A percentile compares a stretch with the other conserved stretches of the same genome.
phyloP scores from a whole-genome alignment of 2,329 filamentous ascomycete genomes.

The Pseudogymnoascus sp. region DNA sequence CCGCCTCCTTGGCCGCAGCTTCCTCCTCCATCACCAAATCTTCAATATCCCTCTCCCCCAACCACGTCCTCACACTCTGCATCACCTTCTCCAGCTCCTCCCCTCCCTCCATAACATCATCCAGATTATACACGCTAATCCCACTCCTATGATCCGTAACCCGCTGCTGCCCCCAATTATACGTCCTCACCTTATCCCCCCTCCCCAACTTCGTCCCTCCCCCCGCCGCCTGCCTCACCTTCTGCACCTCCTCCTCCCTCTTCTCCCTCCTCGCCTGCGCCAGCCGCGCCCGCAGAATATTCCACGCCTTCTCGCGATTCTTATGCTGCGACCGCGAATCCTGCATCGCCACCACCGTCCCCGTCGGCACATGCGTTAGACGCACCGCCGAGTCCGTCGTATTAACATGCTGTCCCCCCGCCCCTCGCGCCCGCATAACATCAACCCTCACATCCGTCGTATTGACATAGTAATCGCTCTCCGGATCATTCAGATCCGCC shows the following conservation, averaged over 20 bases:
- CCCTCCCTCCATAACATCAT: conserved; percentile 57
- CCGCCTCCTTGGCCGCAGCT: conserved; percentile 18
- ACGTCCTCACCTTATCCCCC: conserved; percentile 81
- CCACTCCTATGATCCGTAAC: conserved; percentile 67
- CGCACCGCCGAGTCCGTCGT: conserved; percentile 95
- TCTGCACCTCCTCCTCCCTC: conserved; percentile 70
- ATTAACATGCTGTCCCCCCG: conserved; percentile 96
- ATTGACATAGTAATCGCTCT: conserved; percentile 85
- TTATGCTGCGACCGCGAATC: conserved; percentile 83
- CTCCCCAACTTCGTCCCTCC: conserved; percentile 75
- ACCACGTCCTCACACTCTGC: conserved; percentile 59
- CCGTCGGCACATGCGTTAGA: conserved; percentile 82
- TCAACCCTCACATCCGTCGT: conserved; percentile 74
- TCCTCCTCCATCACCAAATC: conserved; percentile 45
- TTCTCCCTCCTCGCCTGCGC: conserved; percentile 73
- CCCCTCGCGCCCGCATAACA: conserved; percentile 84
- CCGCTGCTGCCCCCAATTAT: conserved; percentile 62
- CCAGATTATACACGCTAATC: conserved; percentile 54
- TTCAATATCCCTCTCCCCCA: conserved; percentile 56
- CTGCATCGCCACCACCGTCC: conserved; percentile 82
- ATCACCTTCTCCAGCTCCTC: conserved; percentile 56
- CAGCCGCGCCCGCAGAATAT: conserved; percentile 69
- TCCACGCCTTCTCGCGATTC: conserved; percentile 84
- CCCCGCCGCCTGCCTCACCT: conserved; percentile 68
- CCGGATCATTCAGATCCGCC: conserved; percentile 68